These are phyloP conservation scores for Favolaschia claudopus DNA, from an alignment of 768 basidiomycete genomes.

Conservation along the genomic window DNA sequence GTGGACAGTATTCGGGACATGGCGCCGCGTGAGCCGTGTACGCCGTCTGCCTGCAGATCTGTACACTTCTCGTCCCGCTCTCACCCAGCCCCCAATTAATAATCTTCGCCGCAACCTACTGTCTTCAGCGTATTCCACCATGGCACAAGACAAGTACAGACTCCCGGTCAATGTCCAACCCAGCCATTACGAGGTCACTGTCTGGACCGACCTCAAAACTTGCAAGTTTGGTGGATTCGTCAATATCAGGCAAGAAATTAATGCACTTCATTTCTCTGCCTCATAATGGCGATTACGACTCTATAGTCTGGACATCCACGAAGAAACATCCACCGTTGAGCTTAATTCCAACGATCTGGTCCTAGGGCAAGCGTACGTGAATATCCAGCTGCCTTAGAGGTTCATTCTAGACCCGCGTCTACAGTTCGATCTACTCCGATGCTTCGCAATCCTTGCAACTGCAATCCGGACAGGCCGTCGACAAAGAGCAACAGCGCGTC, in stretches of 20 bases:
- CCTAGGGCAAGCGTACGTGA: slow-evolving; percentile 61
- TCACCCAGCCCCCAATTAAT: not conserved
- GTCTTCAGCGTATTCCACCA: not conserved
- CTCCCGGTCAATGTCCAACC: slow-evolving; percentile 74
- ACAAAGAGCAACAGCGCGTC: slow-evolving; percentile 70
- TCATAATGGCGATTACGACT: not conserved
- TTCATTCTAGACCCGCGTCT: not conserved
- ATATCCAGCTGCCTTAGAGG: not conserved
- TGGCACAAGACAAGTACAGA: slow-evolving; percentile 53
- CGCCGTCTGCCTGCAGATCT: not conserved
- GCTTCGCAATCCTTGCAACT: slow-evolving; percentile 56
- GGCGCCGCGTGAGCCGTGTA: slow-evolving; percentile 5
- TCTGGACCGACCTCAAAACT: slow-evolving; percentile 84
- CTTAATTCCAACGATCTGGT: slow-evolving; percentile 72
- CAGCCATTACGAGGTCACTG: slow-evolving; percentile 78
- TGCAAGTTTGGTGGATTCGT: slow-evolving; percentile 80
- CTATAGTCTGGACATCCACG: slow-evolving; percentile 66
- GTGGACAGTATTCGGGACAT: slow-evolving; percentile 7
- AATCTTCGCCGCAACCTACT: not conserved
- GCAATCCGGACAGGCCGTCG: slow-evolving; percentile 56
- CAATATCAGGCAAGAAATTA: slow-evolving; percentile 63
- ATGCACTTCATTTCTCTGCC: not conserved
- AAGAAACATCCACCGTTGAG: slow-evolving; percentile 65
- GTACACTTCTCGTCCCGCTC: not conserved
- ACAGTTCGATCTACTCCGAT: slow-evolving; percentile 60